These are phyloP conservation scores for Diaporthe destruens DNA, from an alignment of 2,329 filamentous ascomycete genomes.

Conservation along the genomic window DNA sequence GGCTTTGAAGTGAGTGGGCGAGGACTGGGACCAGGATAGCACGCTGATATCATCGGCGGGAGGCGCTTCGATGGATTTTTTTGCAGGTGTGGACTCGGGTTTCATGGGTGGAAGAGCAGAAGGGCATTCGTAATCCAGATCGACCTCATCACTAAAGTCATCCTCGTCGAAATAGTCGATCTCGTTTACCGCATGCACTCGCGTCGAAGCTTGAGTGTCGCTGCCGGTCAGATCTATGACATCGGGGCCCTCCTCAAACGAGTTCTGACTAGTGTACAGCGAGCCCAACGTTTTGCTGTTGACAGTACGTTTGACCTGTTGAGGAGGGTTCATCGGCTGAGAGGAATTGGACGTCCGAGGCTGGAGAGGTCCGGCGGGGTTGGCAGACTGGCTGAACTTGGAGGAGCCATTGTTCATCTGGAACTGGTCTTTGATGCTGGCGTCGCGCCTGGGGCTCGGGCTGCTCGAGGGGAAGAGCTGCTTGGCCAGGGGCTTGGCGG, in stretches of 20 bases:
- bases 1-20: conserved; percentile 61
- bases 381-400: conserved; percentile 34
- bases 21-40: conserved; percentile 81
- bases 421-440: conserved; percentile 65
- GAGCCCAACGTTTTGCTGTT: conserved; percentile 53
- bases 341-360: conserved; percentile 52
- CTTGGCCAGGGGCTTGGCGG: conserved; percentile 57
- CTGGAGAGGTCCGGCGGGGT: conserved; percentile 47
- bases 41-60: conserved; percentile 48
- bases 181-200: conserved; percentile 45
- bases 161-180: conserved; percentile 81
- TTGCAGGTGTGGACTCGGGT: conserved; percentile 45
- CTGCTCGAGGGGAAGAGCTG: conserved; percentile 70
- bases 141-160: conserved; percentile 90
- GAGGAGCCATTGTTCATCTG: conserved; percentile 52
- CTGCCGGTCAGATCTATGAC: conserved; percentile 54
- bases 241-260: conserved; percentile 60
- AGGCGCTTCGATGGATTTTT: conserved; percentile 39
- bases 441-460: conserved; percentile 57
- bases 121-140: conserved; percentile 75
- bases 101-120: conserved; percentile 58
- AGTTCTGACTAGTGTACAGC: conserved; percentile 59
- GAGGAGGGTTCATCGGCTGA: conserved; percentile 43
- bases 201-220: conserved; percentile 45
- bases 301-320: conserved; percentile 40